Percentiles rank a stretch among this genome's conserved stretches.
phyloP scores from a whole-genome alignment of 495 filamentous ascomycete species.

The Neurospora sp. region DNA sequence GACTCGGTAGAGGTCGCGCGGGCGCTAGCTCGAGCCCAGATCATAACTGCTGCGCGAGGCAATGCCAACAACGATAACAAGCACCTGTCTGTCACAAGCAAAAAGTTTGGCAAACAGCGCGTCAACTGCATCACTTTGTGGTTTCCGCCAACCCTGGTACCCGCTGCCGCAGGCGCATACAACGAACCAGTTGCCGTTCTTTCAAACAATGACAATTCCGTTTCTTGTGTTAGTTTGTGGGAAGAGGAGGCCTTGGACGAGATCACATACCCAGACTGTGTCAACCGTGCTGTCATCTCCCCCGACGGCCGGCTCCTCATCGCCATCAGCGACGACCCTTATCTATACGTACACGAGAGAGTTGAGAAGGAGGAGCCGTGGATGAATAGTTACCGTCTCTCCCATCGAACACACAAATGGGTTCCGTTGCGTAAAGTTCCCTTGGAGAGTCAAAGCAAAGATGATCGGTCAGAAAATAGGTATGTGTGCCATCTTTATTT shows the following conservation, averaged over 20 bases:
- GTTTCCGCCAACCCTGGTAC: constrained; percentile 27
- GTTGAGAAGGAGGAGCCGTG: constrained; percentile 7
- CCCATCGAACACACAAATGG: constrained; percentile 29
- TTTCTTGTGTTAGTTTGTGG: constrained; percentile 63
- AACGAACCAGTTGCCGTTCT: constrained; percentile 36
- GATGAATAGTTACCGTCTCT: neutral
- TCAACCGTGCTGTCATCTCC: constrained; percentile 88
- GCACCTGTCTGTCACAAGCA: constrained; percentile 26
- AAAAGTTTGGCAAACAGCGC: constrained; percentile 36
- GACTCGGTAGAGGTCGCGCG: neutral
- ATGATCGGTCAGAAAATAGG: constrained; percentile 34
- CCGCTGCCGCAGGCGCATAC: constrained; percentile 26
- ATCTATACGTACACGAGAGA: constrained; percentile 66
- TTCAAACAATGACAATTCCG: constrained; percentile 79
- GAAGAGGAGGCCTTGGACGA: constrained; percentile 45
- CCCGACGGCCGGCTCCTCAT: constrained; percentile 74
- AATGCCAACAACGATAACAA: constrained; percentile 17
- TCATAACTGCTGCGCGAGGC: constrained; percentile 1
- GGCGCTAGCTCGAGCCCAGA: constrained; percentile 16
- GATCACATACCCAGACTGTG: constrained; percentile 62
- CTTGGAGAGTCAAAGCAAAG: constrained; percentile 36
- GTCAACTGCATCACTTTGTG: constrained; percentile 50
- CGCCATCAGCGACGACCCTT: constrained; percentile 76
- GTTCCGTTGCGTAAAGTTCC: constrained; percentile 29
- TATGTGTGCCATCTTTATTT: neutral